Conservation (phyloP, 441 rosid species). For the Erodium trifolium region DNA sequence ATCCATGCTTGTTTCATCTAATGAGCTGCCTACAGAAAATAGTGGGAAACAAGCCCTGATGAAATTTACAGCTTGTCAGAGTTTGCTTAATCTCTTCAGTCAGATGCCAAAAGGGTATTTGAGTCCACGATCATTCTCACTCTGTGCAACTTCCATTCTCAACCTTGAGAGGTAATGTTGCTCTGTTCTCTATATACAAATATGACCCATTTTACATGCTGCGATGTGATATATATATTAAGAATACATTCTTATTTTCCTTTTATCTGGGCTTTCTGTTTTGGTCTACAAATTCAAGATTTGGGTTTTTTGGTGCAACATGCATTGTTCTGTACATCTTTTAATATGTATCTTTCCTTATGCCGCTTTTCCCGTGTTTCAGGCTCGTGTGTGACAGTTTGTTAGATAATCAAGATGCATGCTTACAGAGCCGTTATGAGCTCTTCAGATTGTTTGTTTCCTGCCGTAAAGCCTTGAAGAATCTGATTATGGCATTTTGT, state of each 20-base stretch:
- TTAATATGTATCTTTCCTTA: not conserved
- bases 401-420: slow-evolving; percentile 28
- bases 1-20: slow-evolving; percentile 22
- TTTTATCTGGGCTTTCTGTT: not conserved
- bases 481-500: slow-evolving; percentile 38
- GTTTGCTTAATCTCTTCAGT: slow-evolving; percentile 52
- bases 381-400: slow-evolving; percentile 42
- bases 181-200: slow-evolving; percentile 8
- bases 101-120: slow-evolving; percentile 71
- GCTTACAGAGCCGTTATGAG: slow-evolving; percentile 27
- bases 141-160: slow-evolving; percentile 44
- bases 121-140: slow-evolving; percentile 49
- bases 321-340: slow-evolving; percentile 12
- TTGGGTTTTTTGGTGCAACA: slow-evolving; percentile 9
- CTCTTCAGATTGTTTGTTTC: slow-evolving; percentile 53
- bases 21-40: slow-evolving; percentile 25
- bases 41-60: slow-evolving; percentile 24
- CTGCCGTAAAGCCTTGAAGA: slow-evolving; percentile 70
- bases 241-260: not conserved
- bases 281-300: slow-evolving; percentile 2
- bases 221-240: not conserved
- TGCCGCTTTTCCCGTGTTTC: slow-evolving; percentile 23
- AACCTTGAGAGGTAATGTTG: slow-evolving; percentile 64
- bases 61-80: slow-evolving; percentile 46
- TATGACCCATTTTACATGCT: not conserved